Percentiles rank a stretch among this genome's conserved stretches.
phyloP scores from a whole-genome alignment of 148 eudicot genomes.

The Silene conica region DNA sequence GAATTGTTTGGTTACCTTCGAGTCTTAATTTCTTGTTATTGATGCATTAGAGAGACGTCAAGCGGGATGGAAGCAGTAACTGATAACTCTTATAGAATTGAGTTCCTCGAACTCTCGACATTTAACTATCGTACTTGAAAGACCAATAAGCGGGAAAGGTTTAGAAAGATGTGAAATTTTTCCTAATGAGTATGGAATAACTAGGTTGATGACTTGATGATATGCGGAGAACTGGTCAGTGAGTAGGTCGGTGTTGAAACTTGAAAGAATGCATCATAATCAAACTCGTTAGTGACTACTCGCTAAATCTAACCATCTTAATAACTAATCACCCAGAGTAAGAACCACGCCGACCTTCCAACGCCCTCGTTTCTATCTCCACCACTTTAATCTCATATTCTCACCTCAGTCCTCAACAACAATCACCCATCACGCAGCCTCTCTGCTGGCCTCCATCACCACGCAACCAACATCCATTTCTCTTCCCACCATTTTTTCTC shows the following conservation, averaged over 20 bases:
- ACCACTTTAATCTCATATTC: too few relatives aligned
- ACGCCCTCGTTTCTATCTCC: too few relatives aligned
- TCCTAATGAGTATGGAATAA: neutral
- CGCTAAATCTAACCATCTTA: too few relatives aligned
- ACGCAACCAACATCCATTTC: too few relatives aligned
- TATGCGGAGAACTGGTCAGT: neutral
- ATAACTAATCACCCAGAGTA: too few relatives aligned
- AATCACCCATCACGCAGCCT: too few relatives aligned
- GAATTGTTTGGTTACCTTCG: too few relatives aligned
- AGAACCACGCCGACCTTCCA: too few relatives aligned
- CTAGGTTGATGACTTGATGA: neutral
- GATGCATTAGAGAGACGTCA: neutral
- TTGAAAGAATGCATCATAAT: neutral
- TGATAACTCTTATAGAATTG: neutral
- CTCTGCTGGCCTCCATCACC: neutral
- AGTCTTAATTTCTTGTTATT: neutral
- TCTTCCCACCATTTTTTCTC: too few relatives aligned
- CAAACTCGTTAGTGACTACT: too few relatives aligned
- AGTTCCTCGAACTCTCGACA: neutral
- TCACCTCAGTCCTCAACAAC: too few relatives aligned
- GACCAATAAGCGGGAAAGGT: neutral
- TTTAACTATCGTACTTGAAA: neutral
- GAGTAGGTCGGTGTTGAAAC: neutral
- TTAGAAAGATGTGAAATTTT: neutral
- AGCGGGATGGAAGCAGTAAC: too few relatives aligned